Conservation (phyloP, 2,329 filamentous ascomycete genomes). For the Neospermospora avenae region DNA sequence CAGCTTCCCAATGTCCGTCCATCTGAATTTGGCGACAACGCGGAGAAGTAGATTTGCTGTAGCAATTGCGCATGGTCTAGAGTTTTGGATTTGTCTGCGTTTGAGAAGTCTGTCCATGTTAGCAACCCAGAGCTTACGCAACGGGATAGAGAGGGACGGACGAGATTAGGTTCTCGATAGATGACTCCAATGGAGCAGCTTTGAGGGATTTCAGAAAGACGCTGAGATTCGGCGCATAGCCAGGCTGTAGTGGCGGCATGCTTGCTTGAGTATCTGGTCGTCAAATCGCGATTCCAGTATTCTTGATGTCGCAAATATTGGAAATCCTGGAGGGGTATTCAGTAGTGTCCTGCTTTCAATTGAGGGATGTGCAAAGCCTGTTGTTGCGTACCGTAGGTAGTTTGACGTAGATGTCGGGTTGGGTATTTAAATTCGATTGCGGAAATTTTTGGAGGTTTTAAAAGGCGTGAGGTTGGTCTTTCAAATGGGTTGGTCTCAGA, state of each 20-base stretch:
- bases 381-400: not conserved
- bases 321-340: constrained; percentile 4
- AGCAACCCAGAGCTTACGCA: constrained; percentile 5
- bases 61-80: constrained; percentile 84
- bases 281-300: not conserved
- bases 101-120: constrained; percentile 65
- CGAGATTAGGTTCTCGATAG: constrained; percentile 81
- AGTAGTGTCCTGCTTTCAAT: not conserved
- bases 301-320: not conserved
- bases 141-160: constrained; percentile 40
- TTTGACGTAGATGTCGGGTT: not conserved
- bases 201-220: constrained; percentile 79
- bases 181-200: constrained; percentile 70
- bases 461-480: not conserved
- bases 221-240: constrained; percentile 68
- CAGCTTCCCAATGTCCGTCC: constrained; percentile 72
- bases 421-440: not conserved
- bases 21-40: constrained; percentile 79
- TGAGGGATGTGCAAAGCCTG: not conserved
- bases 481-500: not conserved
- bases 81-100: constrained; percentile 82
- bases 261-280: constrained; percentile 3
- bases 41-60: constrained; percentile 86
- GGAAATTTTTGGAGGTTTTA: not conserved
- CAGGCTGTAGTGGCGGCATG: constrained; percentile 48